A percentile compares a stretch with the other conserved stretches of the same genome.
phyloP scores from a whole-genome alignment of 1,139 yeast genomes.

The Diutina catenulata region DNA sequence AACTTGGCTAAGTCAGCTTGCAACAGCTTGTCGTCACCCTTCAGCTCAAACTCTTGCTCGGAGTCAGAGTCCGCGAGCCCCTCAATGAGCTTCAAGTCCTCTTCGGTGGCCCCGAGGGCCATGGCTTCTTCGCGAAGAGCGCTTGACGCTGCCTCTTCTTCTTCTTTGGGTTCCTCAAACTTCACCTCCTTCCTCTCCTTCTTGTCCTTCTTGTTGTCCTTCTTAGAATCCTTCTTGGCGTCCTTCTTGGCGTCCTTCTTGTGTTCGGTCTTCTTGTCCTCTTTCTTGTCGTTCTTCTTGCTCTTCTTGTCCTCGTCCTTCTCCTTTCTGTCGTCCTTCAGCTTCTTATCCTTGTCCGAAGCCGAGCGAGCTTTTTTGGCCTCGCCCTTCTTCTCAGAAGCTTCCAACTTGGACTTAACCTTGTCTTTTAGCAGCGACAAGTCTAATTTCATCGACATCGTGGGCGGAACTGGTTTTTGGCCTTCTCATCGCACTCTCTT shows the following conservation, averaged over 20 bases:
- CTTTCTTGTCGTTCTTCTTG: constrained; percentile 10
- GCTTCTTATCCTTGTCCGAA: constrained; percentile 4
- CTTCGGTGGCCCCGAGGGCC: constrained; percentile 57
- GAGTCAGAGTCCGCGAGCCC: constrained; percentile 44
- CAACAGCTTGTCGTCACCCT: constrained; percentile 34
- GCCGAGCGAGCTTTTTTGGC: constrained; percentile 12
- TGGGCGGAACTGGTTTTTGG: neutral
- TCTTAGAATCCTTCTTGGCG: constrained; percentile 7
- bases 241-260: constrained; percentile 10
- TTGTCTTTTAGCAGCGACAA: constrained; percentile 44
- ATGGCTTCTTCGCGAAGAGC: constrained; percentile 40
- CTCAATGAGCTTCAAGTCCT: constrained; percentile 42
- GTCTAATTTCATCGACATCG: constrained; percentile 18
- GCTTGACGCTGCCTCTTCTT: neutral
- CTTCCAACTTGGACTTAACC: constrained; percentile 32
- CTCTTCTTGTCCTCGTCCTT: constrained; percentile 2
- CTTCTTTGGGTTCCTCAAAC: neutral
- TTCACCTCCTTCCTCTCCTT: neutral
- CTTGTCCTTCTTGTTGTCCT: neutral
- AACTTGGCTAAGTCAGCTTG: constrained; percentile 49
- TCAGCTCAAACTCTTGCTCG: constrained; percentile 46
- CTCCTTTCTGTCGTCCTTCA: constrained; percentile 4
- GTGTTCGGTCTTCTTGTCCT: constrained; percentile 12
- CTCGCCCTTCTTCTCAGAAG: constrained; percentile 9
- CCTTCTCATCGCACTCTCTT: constrained; percentile 2